A percentile compares a stretch with the other conserved stretches of the same genome.
Evolutionary conservation across 805 yeast species (phyloP).

Genomic region (Candida koratica): DNA sequence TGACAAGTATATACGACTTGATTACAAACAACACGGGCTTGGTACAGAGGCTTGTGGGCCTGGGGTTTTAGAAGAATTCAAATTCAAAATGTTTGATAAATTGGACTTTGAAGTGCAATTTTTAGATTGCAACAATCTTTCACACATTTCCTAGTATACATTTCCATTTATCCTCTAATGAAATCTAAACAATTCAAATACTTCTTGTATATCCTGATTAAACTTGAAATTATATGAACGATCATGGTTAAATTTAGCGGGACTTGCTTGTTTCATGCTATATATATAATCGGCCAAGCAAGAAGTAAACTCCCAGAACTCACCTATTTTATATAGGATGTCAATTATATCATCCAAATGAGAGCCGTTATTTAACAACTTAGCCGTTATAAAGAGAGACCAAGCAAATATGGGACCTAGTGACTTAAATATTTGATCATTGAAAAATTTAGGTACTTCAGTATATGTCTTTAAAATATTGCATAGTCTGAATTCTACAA

Average conservation of each 20-base stretch:
- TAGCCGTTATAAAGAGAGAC: slow-evolving; percentile 2
- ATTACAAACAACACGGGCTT: slow-evolving; percentile 18
- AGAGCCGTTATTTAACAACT: neutral
- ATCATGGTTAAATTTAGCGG: neutral
- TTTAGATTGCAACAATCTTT: neutral
- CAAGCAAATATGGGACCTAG: slow-evolving; percentile 7
- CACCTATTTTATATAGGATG: slow-evolving; percentile 3
- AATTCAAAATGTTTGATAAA: slow-evolving; percentile 8
- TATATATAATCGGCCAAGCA: neutral
- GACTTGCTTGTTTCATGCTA: neutral
- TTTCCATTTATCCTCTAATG: neutral
- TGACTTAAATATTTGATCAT: neutral
- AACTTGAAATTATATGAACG: neutral
- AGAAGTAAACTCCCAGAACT: slow-evolving; percentile 1
- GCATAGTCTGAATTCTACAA: slow-evolving; percentile 1
- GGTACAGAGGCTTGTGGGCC: slow-evolving; percentile 20
- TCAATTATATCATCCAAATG: slow-evolving; percentile 3
- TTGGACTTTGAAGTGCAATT: slow-evolving; percentile 1
- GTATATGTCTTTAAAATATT: slow-evolving; percentile 3
- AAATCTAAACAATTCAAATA: neutral
- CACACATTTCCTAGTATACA: neutral
- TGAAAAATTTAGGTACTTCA: slow-evolving; percentile 2
- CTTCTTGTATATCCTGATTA: neutral
- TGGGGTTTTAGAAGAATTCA: slow-evolving; percentile 10
- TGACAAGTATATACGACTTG: slow-evolving; percentile 15